Evolutionary conservation across 768 basidiomycete species (phyloP).

Genomic region (Xerocomus brunneocitrinus): DNA sequence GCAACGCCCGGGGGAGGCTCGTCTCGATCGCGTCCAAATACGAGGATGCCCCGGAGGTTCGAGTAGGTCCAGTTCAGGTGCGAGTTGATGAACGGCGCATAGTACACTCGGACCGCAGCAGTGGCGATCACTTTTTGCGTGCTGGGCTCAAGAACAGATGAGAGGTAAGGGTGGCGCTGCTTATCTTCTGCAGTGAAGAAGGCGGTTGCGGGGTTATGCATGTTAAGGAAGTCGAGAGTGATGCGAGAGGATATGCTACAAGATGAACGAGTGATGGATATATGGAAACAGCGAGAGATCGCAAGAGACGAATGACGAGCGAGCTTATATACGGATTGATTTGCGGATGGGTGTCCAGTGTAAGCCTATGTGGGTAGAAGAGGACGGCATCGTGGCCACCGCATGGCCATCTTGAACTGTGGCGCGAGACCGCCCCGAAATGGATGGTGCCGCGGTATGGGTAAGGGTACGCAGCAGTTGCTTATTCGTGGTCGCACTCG

Average conservation of each 20-base stretch:
- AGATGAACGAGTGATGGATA: slow-evolving; percentile 17
- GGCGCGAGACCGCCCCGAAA: slow-evolving; percentile 30
- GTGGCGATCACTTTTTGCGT: slow-evolving; percentile 48
- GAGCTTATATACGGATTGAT: slow-evolving; percentile 32
- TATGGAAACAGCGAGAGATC: slow-evolving; percentile 14
- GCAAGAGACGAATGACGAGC: slow-evolving; percentile 9
- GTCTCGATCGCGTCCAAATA: slow-evolving; percentile 43
- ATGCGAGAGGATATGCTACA: not conserved
- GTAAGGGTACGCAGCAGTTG: slow-evolving; percentile 26
- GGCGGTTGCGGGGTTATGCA: slow-evolving; percentile 29
- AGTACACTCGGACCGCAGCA: slow-evolving; percentile 57
- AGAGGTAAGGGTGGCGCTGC: slow-evolving; percentile 36
- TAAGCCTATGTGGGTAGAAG: slow-evolving; percentile 23
- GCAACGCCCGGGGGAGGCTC: slow-evolving; percentile 20
- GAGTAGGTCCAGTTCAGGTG: slow-evolving; percentile 57
- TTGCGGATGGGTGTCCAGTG: slow-evolving; percentile 22
- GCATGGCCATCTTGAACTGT: slow-evolving; percentile 31
- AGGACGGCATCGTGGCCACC: slow-evolving; percentile 33
- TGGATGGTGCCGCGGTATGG: slow-evolving; percentile 24
- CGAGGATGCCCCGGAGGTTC: slow-evolving; percentile 54
- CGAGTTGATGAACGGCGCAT: slow-evolving; percentile 46
- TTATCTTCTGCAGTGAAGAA: slow-evolving; percentile 37
- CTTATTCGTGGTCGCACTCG: slow-evolving; percentile 12
- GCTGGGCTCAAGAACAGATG: slow-evolving; percentile 35
- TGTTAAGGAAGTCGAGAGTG: slow-evolving; percentile 8